phyloP scores from a whole-genome alignment of 176 grass and related monocot genomes.

The Oryza nivara region DNA sequence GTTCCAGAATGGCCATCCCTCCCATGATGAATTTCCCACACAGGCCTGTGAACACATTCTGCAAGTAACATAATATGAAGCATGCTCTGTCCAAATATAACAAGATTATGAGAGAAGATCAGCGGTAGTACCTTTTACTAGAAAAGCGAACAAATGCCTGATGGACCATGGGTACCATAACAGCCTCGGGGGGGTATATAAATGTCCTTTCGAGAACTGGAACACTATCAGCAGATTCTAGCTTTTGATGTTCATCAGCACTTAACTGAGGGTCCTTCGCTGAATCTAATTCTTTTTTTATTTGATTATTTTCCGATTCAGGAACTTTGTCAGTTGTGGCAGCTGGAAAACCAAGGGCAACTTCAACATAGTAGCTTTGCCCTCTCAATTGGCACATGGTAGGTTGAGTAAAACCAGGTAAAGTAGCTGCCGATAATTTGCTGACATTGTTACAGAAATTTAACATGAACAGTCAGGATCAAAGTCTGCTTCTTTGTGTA shows the following conservation, averaged over 20 bases:
- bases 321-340: conserved; percentile 53
- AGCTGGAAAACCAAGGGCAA: conserved; percentile 79
- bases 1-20: conserved; percentile 96
- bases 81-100: conserved; percentile 19
- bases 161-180: conserved; percentile 93
- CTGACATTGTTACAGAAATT: conserved; percentile 65
- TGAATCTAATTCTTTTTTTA: conserved; percentile 53
- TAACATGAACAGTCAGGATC: conserved; percentile 31
- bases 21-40: conserved; percentile 63
- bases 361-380: conserved; percentile 97
- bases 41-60: conserved; percentile 79
- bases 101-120: conserved; percentile 36
- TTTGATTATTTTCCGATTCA: conserved; percentile 56
- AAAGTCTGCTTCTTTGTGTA: conserved; percentile 3
- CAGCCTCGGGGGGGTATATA: conserved; percentile 88
- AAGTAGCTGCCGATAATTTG: conserved; percentile 67
- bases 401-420: conserved; percentile 73
- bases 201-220: conserved; percentile 91
- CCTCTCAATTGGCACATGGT: conserved; percentile 78
- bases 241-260: conserved; percentile 46
- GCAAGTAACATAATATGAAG: conserved; percentile 49
- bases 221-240: conserved; percentile 56
- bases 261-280: conserved; percentile 45
- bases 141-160: conserved; percentile 87
- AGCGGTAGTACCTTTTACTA: conserved; percentile 66